Percentiles rank a stretch among this genome's conserved stretches.
These are phyloP conservation scores for Somion occarium DNA, from an alignment of 1,284 basidiomycete species.

Conservation along the genomic window DNA sequence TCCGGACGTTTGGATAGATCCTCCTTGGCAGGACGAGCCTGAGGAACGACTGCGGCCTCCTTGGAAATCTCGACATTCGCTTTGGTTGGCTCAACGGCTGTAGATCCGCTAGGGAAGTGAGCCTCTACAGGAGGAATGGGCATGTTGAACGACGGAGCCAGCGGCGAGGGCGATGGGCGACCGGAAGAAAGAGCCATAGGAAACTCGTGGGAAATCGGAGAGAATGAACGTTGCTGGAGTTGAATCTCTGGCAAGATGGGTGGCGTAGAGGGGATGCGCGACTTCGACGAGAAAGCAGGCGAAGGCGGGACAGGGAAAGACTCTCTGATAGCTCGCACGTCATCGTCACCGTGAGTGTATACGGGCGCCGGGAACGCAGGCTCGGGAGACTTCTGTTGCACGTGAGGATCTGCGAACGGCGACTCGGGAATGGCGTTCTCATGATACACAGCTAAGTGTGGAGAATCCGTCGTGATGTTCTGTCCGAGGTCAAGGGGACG, in stretches of 20 bases:
- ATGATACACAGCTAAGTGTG: conserved; percentile 7
- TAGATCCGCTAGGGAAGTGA: conserved; percentile 13
- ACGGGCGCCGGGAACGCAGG: conserved; percentile 1
- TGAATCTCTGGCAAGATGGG: conserved; percentile 51
- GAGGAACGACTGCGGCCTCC: conserved; percentile 20
- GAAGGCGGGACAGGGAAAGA: conserved; percentile 39
- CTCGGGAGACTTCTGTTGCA: conserved; percentile 13
- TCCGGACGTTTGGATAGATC: conserved; percentile 28
- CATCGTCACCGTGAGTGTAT: conserved; percentile 18
- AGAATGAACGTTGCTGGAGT: conserved; percentile 29
- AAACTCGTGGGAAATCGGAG: conserved; percentile 33
- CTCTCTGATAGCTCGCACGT: conserved; percentile 21
- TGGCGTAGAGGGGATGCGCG: conserved; percentile 45
- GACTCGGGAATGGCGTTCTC: conserved; percentile 18
- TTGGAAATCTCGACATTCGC: conserved; percentile 17
- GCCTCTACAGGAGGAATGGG: conserved; percentile 21
- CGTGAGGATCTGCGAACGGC: conserved; percentile 19
- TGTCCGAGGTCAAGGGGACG: conserved; percentile 4
- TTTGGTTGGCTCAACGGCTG: not conserved
- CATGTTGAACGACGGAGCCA: conserved; percentile 18
- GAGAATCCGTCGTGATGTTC: not conserved
- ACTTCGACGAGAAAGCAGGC: conserved; percentile 29
- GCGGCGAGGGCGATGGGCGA: conserved; percentile 23
- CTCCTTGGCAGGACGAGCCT: conserved; percentile 6
- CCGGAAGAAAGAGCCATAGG: conserved; percentile 19